Conservation (phyloP, 371 early-diverging fungal genomes). For the Coemansia sp. region DNA sequence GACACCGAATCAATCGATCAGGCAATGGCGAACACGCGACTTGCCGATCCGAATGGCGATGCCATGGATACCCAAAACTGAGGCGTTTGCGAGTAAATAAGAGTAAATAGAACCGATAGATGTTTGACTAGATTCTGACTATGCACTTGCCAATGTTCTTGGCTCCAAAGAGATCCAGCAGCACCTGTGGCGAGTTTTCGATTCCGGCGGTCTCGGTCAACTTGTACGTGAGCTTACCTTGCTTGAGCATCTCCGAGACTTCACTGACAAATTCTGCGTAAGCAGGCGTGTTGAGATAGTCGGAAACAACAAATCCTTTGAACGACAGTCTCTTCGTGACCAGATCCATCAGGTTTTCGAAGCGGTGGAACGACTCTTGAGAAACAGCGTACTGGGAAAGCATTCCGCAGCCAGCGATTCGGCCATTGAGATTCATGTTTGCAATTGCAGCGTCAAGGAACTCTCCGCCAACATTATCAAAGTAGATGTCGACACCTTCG, state of each 20-base stretch:
- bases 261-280: constrained; percentile 61
- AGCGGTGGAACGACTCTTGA: constrained; percentile 45
- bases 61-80: neutral
- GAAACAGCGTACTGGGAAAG: constrained; percentile 70
- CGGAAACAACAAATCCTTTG: constrained; percentile 61
- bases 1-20: constrained; percentile 19
- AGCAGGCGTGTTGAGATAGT: constrained; percentile 55
- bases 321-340: constrained; percentile 56
- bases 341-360: constrained; percentile 55
- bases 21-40: constrained; percentile 10
- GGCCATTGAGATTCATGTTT: constrained; percentile 52
- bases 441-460: constrained; percentile 65
- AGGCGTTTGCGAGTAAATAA: neutral
- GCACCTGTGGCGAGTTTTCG: constrained; percentile 75
- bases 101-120: no score
- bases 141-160: constrained; percentile 85
- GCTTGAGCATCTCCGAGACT: constrained; percentile 63
- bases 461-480: constrained; percentile 69
- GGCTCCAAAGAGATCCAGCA: constrained; percentile 74
- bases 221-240: constrained; percentile 67
- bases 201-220: constrained; percentile 72
- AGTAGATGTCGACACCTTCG: constrained; percentile 75
- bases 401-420: constrained; percentile 67
- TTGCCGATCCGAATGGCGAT: neutral
- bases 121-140: constrained; percentile 46